Base-by-base conservation (phyloP, 257 asterid species). In the Cruciata laevipes region DNA sequence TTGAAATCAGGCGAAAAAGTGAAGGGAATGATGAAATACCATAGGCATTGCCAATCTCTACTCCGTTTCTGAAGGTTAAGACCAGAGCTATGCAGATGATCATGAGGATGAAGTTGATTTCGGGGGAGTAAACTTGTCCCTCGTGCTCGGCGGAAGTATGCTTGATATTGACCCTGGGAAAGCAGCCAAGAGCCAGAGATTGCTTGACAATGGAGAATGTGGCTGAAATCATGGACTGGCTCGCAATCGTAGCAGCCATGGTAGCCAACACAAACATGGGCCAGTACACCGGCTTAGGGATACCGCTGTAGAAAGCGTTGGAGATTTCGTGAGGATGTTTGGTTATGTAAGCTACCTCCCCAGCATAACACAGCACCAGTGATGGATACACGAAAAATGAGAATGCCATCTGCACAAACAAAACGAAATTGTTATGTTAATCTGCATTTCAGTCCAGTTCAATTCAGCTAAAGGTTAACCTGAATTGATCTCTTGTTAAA, bases 121-220 rank as follows among this genome's bases (percentile, higher is more conserved):
- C 89, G 0, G 96, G 94, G 67, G 84, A 88, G 73, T 88, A 88
- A 61, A 88, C 85, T 61, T 86, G 94, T 11, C 96, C 96, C 66
- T 73, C 83, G 32, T 83, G 84, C 73, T 75, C 65, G 33, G 79
- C 72, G 40, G 94, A 88, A 24, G 96, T 88, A 38, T 86, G 96
- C 7, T 81, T 49, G 18, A 86, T 79, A 67, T 63, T 75, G 3
- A 88, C 96, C 40, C 94, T 68, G 0, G 96, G 94, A 68, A 88
- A 88, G 77, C 88, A 88, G 6, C 85, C 89, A 10, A 88, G 82
- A 18, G 83, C 74, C 7, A 84, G 79, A 0, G 94, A 84, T 31
- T 88, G 96, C 71, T 86, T 88, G 1, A 88, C 77, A 24, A 86
- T 82, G 7, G 96, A 88, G 67, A 88, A 77, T 81, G 83, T 58